Evolutionary conservation across 2,329 filamentous ascomycete genomes (phyloP).

Genomic region (Sphaerulina vaccinii): DNA sequence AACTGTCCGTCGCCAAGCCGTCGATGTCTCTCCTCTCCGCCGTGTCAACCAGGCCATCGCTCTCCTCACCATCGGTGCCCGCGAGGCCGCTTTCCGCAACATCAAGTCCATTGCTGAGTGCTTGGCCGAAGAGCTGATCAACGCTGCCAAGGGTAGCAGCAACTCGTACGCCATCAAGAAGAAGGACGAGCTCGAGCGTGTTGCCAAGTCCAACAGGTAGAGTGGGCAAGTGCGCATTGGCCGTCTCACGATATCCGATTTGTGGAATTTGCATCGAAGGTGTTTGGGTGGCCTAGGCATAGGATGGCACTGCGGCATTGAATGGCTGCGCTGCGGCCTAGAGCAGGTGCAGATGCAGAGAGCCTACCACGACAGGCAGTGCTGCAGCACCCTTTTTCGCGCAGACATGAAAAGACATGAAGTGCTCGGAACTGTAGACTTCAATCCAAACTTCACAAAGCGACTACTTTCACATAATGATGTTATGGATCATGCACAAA

Average conservation of each 20-base stretch:
- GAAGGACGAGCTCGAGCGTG: constrained; percentile 99
- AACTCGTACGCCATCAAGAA: constrained; percentile 99
- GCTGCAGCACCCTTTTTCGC: constrained; percentile 14
- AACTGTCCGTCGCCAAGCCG: constrained; percentile 99
- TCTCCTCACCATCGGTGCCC: constrained; percentile 97
- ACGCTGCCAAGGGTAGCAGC: constrained; percentile 99
- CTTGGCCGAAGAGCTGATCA: constrained; percentile 99
- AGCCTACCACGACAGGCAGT: constrained; percentile 6
- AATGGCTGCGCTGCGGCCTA: constrained; percentile 4
- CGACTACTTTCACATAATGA: constrained; percentile 12
- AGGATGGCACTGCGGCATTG: constrained; percentile 8
- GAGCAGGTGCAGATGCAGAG: constrained; percentile 11
- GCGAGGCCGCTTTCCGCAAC: constrained; percentile 99
- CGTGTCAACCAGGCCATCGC: constrained; percentile 99
- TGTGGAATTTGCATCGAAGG: constrained; percentile 13
- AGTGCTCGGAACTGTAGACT: constrained; percentile 13
- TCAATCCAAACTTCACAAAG: constrained; percentile 14
- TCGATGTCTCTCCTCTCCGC: constrained; percentile 99
- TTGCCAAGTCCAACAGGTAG: constrained; percentile 99
- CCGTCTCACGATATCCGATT: constrained; percentile 8
- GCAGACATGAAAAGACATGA: constrained; percentile 13
- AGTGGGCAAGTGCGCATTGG: constrained; percentile 37
- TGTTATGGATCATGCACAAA: constrained; percentile 9
- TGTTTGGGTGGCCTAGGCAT: constrained; percentile 16
- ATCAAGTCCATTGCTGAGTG: constrained; percentile 99